A percentile compares a stretch with the other conserved stretches of the same genome.
phyloP scores from a whole-genome alignment of 1,284 basidiomycete species.

The Pholiota adiposa region DNA sequence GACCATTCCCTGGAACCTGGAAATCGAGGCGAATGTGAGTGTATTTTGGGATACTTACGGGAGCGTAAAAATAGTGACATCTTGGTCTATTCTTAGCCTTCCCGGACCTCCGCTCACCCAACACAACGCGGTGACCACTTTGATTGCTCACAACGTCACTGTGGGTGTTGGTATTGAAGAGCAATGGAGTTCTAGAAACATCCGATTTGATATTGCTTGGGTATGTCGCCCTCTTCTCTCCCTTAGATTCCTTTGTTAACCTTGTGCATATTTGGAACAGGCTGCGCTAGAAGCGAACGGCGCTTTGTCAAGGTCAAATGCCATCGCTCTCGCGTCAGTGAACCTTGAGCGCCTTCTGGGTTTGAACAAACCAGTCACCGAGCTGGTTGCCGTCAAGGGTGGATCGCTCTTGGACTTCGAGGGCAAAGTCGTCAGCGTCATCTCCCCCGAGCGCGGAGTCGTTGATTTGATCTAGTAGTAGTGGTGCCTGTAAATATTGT shows the following conservation, averaged over 20 bases:
- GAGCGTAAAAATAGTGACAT: neutral
- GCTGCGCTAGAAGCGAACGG: slow-evolving; percentile 46
- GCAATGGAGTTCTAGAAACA: slow-evolving; percentile 67
- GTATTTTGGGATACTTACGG: neutral
- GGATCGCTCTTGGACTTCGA: slow-evolving; percentile 59
- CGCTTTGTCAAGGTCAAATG: slow-evolving; percentile 51
- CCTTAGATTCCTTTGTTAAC: neutral
- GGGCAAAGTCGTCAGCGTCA: slow-evolving; percentile 64
- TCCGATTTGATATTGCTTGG: slow-evolving; percentile 75
- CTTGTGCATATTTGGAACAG: slow-evolving; percentile 26
- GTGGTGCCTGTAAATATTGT: too few relatives aligned
- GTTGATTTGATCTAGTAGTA: slow-evolving; percentile 45
- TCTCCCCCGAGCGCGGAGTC: slow-evolving; percentile 48
- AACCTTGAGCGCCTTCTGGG: slow-evolving; percentile 66
- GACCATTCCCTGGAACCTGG: slow-evolving; percentile 72
- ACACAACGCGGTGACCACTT: slow-evolving; percentile 55
- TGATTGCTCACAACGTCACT: slow-evolving; percentile 65
- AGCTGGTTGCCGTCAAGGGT: slow-evolving; percentile 67
- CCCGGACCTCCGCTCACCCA: slow-evolving; percentile 72
- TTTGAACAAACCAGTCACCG: slow-evolving; percentile 36
- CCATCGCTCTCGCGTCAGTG: slow-evolving; percentile 61
- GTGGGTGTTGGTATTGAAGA: slow-evolving; percentile 69
- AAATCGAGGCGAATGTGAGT: slow-evolving; percentile 59
- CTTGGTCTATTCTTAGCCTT: slow-evolving; percentile 48
- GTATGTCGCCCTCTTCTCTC: slow-evolving; percentile 35